A percentile compares a stretch with the other conserved stretches of the same genome.
Conservation (phyloP, 257 asterid species). For the Henckelia pumila region DNA sequence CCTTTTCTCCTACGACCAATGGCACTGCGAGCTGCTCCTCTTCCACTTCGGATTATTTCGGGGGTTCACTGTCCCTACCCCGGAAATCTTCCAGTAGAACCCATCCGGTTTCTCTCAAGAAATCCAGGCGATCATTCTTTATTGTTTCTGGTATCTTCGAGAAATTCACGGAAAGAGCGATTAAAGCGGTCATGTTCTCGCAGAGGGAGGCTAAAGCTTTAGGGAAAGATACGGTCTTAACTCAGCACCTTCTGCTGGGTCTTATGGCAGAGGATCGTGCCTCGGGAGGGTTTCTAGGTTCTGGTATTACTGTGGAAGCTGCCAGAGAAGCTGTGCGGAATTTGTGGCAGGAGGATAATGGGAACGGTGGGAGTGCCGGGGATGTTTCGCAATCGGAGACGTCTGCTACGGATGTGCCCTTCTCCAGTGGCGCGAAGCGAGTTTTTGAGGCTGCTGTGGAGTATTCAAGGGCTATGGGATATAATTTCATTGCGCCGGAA, state of each 20-base stretch:
- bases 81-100: constrained; percentile 18
- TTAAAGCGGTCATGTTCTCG: constrained; percentile 85
- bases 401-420: constrained; percentile 83
- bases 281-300: constrained; percentile 75
- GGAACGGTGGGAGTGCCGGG: constrained; percentile 26
- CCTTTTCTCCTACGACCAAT: constrained; percentile 26
- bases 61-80: constrained; percentile 43
- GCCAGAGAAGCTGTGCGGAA: constrained; percentile 78
- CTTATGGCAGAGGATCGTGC: constrained; percentile 90
- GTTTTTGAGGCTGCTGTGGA: constrained; percentile 98
- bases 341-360: constrained; percentile 55
- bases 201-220: constrained; percentile 81
- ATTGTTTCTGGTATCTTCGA: constrained; percentile 75
- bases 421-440: constrained; percentile 62
- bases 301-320: constrained; percentile 60
- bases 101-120: constrained; percentile 16
- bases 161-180: constrained; percentile 88
- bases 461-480: constrained; percentile 84
- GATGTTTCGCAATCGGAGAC: constrained; percentile 35
- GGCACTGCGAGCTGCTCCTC: constrained; percentile 46
- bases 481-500: constrained; percentile 89
- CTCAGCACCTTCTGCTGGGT: constrained; percentile 86
- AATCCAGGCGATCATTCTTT: constrained; percentile 44
- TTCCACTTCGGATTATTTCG: constrained; percentile 45
- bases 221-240: constrained; percentile 68